Evolutionary conservation across 1,284 basidiomycete genomes (phyloP).

Genomic region (Rhizoctonia solani): DNA sequence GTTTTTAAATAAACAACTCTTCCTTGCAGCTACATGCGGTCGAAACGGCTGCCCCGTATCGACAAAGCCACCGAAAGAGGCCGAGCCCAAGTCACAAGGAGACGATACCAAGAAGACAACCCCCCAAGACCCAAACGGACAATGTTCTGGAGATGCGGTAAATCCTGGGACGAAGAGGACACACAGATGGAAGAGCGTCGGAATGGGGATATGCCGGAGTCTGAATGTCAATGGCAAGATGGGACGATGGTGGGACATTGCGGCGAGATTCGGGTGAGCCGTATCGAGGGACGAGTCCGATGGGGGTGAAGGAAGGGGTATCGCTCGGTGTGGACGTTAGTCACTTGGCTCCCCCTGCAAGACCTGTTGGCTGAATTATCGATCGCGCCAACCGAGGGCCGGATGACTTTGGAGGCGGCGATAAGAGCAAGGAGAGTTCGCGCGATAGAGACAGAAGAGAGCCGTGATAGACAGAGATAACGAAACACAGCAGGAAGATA

Average conservation of each 20-base stretch:
- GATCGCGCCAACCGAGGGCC: background rate
- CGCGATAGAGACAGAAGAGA: no score
- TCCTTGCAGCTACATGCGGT: conserved; percentile 18
- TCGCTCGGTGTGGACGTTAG: conserved; percentile 23
- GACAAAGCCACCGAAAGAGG: conserved; percentile 12
- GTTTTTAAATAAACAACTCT: background rate
- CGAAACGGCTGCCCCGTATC: conserved; percentile 8
- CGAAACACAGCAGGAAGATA: no score
- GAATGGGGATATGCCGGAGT: no score
- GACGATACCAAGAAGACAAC: background rate
- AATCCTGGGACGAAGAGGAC: background rate
- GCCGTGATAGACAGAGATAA: no score
- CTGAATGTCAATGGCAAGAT: no score
- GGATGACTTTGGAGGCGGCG: background rate
- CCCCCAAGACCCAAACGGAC: background rate
- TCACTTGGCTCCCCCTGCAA: background rate
- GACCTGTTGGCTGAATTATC: background rate
- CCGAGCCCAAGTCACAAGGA: background rate
- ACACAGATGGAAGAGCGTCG: no score
- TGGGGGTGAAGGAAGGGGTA: background rate
- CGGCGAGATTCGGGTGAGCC: no score
- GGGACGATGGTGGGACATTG: no score
- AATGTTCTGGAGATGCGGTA: background rate
- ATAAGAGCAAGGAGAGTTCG: background rate
- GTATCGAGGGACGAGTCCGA: conserved; percentile 1